Conservation (phyloP, 495 filamentous ascomycete genomes). For the Xylona heveae region DNA sequence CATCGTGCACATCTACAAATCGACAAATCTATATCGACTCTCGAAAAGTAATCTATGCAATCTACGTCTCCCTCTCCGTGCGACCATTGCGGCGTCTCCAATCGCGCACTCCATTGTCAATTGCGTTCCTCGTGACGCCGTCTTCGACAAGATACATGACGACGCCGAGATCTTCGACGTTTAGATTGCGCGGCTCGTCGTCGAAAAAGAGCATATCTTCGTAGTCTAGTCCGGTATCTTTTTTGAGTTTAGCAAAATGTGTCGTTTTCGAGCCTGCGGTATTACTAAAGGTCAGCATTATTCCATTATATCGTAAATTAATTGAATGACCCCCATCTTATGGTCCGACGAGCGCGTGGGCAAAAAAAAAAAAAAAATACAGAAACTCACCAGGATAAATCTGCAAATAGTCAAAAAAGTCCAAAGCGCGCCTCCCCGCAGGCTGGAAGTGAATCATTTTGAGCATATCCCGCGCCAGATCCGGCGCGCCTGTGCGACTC, state of each 20-base stretch:
- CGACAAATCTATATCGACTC: too few relatives aligned
- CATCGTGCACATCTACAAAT: too few relatives aligned
- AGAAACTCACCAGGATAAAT: constrained; percentile 59
- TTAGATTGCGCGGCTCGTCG: constrained; percentile 69
- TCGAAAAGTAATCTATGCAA: too few relatives aligned
- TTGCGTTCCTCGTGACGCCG: constrained; percentile 56
- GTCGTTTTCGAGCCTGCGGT: constrained; percentile 44
- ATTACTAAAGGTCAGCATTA: too few relatives aligned
- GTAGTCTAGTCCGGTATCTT: constrained; percentile 42
- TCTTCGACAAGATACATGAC: constrained; percentile 62
- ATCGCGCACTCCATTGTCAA: constrained; percentile 57
- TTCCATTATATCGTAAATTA: too few relatives aligned
- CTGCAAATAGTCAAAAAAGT: constrained; percentile 70
- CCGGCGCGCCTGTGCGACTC: constrained; percentile 62
- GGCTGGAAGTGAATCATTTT: constrained; percentile 46
- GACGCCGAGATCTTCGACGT: constrained; percentile 68
- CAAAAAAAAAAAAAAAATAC: too few relatives aligned
- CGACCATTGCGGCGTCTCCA: too few relatives aligned
- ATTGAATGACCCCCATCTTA: too few relatives aligned
- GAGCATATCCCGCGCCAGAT: constrained; percentile 63
- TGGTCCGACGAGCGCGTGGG: too few relatives aligned
- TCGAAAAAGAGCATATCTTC: constrained; percentile 94
- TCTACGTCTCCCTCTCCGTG: too few relatives aligned
- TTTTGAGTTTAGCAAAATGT: constrained; percentile 56
- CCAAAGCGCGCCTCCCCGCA: constrained; percentile 32